These are phyloP conservation scores for Saturnispora zaruensis DNA, from an alignment of 805 yeast species.

Conservation along the genomic window DNA sequence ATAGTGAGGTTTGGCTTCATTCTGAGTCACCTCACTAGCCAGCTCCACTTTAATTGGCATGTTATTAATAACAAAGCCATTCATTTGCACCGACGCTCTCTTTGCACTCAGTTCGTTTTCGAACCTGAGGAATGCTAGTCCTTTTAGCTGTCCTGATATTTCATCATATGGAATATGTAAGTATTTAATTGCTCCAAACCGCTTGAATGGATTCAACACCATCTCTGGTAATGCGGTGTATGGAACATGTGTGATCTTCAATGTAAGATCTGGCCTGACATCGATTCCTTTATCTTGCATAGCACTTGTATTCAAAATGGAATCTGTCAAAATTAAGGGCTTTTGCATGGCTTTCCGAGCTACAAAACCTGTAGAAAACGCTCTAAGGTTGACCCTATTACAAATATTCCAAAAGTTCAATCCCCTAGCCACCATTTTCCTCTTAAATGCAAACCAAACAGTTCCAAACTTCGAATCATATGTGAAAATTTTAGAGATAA, in stretches of 20 bases:
- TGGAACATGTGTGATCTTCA: slow-evolving; percentile 14
- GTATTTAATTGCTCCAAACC: slow-evolving; percentile 20
- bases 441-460: not conserved
- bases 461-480: not conserved
- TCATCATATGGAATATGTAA: slow-evolving; percentile 13
- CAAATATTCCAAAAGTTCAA: not conserved
- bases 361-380: not conserved
- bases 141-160: slow-evolving; percentile 17
- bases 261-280: slow-evolving; percentile 1
- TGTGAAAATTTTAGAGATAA: not conserved
- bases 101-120: slow-evolving; percentile 17
- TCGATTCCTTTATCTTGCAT: slow-evolving; percentile 1
- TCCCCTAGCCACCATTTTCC: not conserved
- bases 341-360: not conserved
- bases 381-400: not conserved
- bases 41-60: slow-evolving; percentile 20
- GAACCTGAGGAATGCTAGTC: slow-evolving; percentile 22
- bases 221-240: slow-evolving; percentile 19
- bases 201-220: slow-evolving; percentile 19
- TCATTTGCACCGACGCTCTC: slow-evolving; percentile 25
- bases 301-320: not conserved
- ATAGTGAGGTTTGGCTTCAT: slow-evolving; percentile 15
- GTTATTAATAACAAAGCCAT: slow-evolving; percentile 25
- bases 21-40: slow-evolving; percentile 12
- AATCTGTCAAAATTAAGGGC: slow-evolving; percentile 5